Base-by-base conservation (phyloP, 1,284 basidiomycete genomes). In the Mycena citricolor region DNA sequence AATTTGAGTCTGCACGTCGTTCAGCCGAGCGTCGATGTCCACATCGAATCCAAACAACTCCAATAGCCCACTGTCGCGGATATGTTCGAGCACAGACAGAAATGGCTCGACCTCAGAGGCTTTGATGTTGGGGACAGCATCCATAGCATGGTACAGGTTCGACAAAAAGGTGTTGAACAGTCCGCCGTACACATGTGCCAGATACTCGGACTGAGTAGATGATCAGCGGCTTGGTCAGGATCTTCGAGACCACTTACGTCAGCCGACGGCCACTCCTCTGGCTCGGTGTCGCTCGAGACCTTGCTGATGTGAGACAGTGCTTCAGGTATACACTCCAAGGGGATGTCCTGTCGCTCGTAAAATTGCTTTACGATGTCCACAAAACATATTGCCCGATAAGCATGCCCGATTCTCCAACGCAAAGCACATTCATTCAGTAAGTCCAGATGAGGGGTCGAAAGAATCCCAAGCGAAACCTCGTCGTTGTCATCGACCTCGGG, bases 271-370 rank as follows among this genome's bases (percentile, higher is more conserved):
- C 95, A 98, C 31, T 77, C 71, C 38, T 86, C 83, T 31, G 93
- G 52, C 34, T 81, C 76, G 28, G 75, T 73, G 52, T 94, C 90
- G 28, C 77, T 69, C 56, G 86, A 73, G 3, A 84, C 77, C 58
- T 86, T 87, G 24, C 73, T 69, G 12, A 95, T 77, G 37, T 81
- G 79, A 39, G 81, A 76, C 33, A 97, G 67, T 12, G 92, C 94
- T 62, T 98, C 94, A 0, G 86, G 87, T 38, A 99, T 82, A 64
- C 95, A 99, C 57, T 97, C 94, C 54, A 95, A 70, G 4, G 95
- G 95, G 5, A 97, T 90, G 55, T 94, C 85, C 55, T 91, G 88
- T 20, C 88, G 76, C 67, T 94, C 90, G 61, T 88, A 97, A 60
- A 94, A 86, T 39, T 85, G 79, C 52, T 85, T 85, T 51, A 98